Conservation (phyloP, 2,329 filamentous ascomycete species). For the Lasiodiplodia sp. region DNA sequence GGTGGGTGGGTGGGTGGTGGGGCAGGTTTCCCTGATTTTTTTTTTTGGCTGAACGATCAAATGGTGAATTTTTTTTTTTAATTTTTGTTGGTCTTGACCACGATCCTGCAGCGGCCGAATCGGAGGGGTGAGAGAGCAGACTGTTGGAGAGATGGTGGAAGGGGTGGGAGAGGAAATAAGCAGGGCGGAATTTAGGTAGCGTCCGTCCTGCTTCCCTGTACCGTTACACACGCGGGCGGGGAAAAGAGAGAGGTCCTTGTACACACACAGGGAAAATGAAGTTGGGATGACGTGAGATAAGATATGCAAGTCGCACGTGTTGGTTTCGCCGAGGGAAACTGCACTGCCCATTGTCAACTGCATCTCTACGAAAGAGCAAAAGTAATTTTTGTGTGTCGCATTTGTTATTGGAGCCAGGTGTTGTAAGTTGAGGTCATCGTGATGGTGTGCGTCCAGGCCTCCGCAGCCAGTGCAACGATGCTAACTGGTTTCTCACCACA, state of each 20-base stretch:
- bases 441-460: background rate
- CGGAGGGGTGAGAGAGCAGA: no score
- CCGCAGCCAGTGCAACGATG: no score
- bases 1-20: background rate
- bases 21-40: background rate
- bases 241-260: background rate
- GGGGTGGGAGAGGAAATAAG: background rate
- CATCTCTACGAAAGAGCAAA: background rate
- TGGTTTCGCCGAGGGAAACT: background rate
- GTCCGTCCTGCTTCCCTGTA: background rate
- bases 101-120: no score
- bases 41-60: background rate
- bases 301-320: background rate
- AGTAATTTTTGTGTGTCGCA: background rate
- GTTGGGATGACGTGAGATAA: conserved; percentile 20
- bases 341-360: background rate
- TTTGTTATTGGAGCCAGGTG: background rate
- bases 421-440: background rate
- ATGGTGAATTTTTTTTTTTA: no score
- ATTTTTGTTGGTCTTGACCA: no score
- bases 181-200: background rate
- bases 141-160: background rate
- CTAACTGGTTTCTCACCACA: background rate
- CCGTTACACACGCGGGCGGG: background rate
- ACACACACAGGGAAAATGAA: background rate